phyloP scores from a whole-genome alignment of 331 rosid genomes.

The Malus hybrid region DNA sequence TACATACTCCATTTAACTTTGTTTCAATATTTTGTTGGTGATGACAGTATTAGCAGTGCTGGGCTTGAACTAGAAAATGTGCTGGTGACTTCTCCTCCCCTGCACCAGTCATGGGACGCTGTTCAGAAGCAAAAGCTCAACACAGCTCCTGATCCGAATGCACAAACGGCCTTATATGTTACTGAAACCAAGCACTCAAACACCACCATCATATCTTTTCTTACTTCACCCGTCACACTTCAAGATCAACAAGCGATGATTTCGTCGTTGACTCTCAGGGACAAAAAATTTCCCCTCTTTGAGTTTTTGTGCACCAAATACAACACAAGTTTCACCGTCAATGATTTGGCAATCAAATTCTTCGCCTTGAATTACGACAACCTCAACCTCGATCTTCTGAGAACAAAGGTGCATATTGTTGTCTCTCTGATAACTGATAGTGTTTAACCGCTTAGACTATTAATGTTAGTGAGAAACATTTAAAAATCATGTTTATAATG shows the following conservation, averaged over 20 bases:
- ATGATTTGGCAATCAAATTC: constrained; percentile 19
- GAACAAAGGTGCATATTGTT: neutral
- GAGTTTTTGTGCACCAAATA: constrained; percentile 25
- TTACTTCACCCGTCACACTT: neutral
- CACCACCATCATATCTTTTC: constrained; percentile 26
- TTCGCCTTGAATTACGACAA: neutral
- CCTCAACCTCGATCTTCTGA: constrained; percentile 4
- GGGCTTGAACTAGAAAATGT: constrained; percentile 26
- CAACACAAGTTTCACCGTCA: constrained; percentile 22
- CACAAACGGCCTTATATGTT: neutral
- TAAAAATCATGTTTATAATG: too few species aligned
- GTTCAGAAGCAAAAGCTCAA: neutral
- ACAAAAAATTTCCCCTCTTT: constrained; percentile 12
- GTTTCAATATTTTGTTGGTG: neutral
- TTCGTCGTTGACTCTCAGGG: constrained; percentile 9
- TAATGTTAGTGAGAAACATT: too few species aligned
- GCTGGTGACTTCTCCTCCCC: constrained; percentile 21
- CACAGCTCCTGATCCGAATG: neutral
- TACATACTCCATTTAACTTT: neutral
- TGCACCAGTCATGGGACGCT: constrained; percentile 17
- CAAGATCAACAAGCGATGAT: neutral
- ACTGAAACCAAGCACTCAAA: neutral
- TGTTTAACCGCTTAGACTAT: too few species aligned
- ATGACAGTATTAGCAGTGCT: constrained; percentile 33
- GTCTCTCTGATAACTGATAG: too few species aligned